A percentile compares a stretch with the other conserved stretches of the same genome.
Conservation (phyloP, 202 grass and related monocot genomes). For the Thinopyrum obtusiflorum region DNA sequence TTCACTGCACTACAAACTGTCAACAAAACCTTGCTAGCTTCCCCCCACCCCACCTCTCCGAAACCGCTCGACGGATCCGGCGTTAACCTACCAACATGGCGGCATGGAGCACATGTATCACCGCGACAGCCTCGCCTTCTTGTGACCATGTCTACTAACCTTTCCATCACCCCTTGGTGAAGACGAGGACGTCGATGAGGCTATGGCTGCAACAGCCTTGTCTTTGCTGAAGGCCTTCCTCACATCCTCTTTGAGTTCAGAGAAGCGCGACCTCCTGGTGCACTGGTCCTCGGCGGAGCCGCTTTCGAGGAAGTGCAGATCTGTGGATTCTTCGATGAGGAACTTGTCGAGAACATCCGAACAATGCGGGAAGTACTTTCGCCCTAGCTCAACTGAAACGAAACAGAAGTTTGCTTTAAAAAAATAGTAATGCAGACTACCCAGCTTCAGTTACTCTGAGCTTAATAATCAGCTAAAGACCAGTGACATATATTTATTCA, state of each 20-base stretch:
- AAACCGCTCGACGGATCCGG: neutral
- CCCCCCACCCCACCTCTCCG: neutral
- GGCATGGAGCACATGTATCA: neutral
- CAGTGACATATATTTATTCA: neutral
- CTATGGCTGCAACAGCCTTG: slow-evolving; percentile 43
- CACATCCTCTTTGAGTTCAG: slow-evolving; percentile 66
- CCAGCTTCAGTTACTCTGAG: neutral
- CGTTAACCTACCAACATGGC: neutral
- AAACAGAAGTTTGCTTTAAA: neutral
- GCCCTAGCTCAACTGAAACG: slow-evolving; percentile 60
- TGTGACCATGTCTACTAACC: slow-evolving; percentile 28
- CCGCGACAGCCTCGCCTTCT: slow-evolving; percentile 24
- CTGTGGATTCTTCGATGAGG: slow-evolving; percentile 50
- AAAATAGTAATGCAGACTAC: neutral
- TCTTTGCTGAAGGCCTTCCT: slow-evolving; percentile 67
- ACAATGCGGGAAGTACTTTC: slow-evolving; percentile 65
- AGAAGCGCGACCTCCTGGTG: slow-evolving; percentile 53
- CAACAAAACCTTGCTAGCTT: slow-evolving; percentile 1
- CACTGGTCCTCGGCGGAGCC: slow-evolving; percentile 54
- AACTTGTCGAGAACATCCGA: slow-evolving; percentile 70
- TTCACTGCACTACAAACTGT: neutral
- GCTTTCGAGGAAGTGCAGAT: slow-evolving; percentile 49
- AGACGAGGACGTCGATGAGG: slow-evolving; percentile 33
- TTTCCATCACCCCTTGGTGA: slow-evolving; percentile 34
- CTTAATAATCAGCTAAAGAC: neutral